These are phyloP conservation scores for Boletus barrowsii DNA, from an alignment of 768 basidiomycete species.

Conservation along the genomic window DNA sequence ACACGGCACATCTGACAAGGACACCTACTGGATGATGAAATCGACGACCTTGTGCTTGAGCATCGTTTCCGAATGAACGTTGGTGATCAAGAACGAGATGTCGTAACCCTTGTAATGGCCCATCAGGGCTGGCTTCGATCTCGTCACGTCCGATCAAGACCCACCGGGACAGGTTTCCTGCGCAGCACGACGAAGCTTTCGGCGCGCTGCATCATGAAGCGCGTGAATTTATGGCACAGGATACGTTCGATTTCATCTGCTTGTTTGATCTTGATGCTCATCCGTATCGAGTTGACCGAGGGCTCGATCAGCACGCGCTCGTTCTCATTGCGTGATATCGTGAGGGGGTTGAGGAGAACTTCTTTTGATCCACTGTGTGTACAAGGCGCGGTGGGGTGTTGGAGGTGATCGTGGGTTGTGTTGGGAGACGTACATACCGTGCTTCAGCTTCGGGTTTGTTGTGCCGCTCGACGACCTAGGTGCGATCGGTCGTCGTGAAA, in stretches of 20 bases:
- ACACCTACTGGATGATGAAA: slow-evolving; percentile 92
- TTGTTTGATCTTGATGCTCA: slow-evolving; percentile 98
- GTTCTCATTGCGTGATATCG: slow-evolving; percentile 95
- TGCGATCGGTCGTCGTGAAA: slow-evolving; percentile 11
- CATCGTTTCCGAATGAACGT: slow-evolving; percentile 97
- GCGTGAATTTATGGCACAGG: slow-evolving; percentile 95
- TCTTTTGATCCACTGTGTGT: slow-evolving; percentile 81
- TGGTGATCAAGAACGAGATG: slow-evolving; percentile 97
- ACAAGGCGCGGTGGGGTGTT: slow-evolving; percentile 3
- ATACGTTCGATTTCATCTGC: slow-evolving; percentile 98
- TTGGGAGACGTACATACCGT: slow-evolving; percentile 44
- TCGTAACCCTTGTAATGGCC: slow-evolving; percentile 84
- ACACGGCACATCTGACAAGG: slow-evolving; percentile 6
- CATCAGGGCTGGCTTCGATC: slow-evolving; percentile 3
- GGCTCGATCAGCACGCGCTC: slow-evolving; percentile 97
- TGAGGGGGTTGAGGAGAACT: slow-evolving; percentile 88
- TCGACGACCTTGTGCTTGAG: slow-evolving; percentile 99
- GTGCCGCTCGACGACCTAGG: slow-evolving; percentile 90
- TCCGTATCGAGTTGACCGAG: slow-evolving; percentile 92
- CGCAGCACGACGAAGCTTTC: slow-evolving; percentile 97
- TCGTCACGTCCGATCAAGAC: slow-evolving; percentile 25
- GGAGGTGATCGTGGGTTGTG: not conserved
- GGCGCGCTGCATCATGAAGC: slow-evolving; percentile 99
- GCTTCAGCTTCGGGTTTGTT: slow-evolving; percentile 97
- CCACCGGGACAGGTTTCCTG: slow-evolving; percentile 85